These are phyloP conservation scores for Isabelozyma pseudorhagii DNA, from an alignment of 805 yeast genomes.

Conservation along the genomic window DNA sequence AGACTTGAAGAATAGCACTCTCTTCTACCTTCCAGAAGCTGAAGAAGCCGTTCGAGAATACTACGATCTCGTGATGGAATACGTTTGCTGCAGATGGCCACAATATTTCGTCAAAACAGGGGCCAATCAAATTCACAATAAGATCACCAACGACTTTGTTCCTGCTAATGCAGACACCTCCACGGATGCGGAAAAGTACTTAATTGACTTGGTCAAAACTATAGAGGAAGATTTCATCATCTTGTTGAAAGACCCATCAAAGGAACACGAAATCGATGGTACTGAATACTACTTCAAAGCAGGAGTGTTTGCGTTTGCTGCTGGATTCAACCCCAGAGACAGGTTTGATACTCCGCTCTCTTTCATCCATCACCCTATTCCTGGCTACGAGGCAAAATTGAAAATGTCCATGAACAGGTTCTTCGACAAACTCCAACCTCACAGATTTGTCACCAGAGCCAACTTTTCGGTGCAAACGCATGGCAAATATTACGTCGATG, in stretches of 20 bases:
- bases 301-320: slow-evolving; percentile 44
- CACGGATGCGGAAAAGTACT: slow-evolving; percentile 9
- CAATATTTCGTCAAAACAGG: slow-evolving; percentile 22
- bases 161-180: slow-evolving; percentile 11
- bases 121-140: slow-evolving; percentile 18
- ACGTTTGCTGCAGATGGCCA: slow-evolving; percentile 38
- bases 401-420: slow-evolving; percentile 40
- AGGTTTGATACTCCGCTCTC: slow-evolving; percentile 37
- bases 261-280: slow-evolving; percentile 24
- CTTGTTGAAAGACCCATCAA: slow-evolving; percentile 30
- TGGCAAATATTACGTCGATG: slow-evolving; percentile 31
- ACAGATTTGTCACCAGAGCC: slow-evolving; percentile 36
- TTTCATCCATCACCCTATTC: slow-evolving; percentile 39
- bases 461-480: slow-evolving; percentile 42
- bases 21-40: slow-evolving; percentile 31
- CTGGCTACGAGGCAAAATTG: slow-evolving; percentile 38
- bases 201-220: slow-evolving; percentile 21
- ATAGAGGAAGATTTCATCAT: slow-evolving; percentile 43
- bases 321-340: slow-evolving; percentile 40
- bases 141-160: slow-evolving; percentile 21
- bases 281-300: slow-evolving; percentile 41
- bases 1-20: slow-evolving; percentile 25
- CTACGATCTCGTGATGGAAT: slow-evolving; percentile 26
- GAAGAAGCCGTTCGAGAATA: slow-evolving; percentile 33
- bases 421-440: slow-evolving; percentile 31